These are phyloP conservation scores for Primulina tabacum DNA, from an alignment of 257 asterid species.

Conservation along the genomic window DNA sequence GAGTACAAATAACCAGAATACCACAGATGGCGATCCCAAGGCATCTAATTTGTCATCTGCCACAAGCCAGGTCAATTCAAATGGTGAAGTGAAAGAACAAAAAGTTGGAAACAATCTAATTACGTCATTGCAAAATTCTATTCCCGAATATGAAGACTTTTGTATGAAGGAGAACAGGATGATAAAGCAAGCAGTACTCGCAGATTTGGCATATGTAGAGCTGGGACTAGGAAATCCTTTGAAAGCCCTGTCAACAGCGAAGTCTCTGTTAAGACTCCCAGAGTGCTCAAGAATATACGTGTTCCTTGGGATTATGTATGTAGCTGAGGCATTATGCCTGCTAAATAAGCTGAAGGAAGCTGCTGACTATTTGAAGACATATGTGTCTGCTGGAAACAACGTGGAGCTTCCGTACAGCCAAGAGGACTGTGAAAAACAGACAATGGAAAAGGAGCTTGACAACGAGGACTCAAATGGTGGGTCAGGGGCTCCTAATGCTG, in stretches of 20 bases:
- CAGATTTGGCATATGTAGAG: conserved; percentile 74
- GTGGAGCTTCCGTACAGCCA: conserved; percentile 60
- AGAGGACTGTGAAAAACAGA: conserved; percentile 70
- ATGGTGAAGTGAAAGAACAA: conserved; percentile 72
- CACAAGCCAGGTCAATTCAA: conserved; percentile 42
- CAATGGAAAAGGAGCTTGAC: conserved; percentile 49
- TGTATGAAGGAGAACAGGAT: conserved; percentile 55
- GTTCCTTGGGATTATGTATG: conserved; percentile 66
- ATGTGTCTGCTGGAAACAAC: conserved; percentile 45
- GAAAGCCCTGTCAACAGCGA: conserved; percentile 57
- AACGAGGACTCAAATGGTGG: conserved; percentile 49
- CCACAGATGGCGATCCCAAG: conserved; percentile 38
- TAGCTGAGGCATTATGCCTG: conserved; percentile 84
- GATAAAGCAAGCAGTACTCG: conserved; percentile 65
- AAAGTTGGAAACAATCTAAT: conserved; percentile 52
- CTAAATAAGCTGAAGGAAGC: conserved; percentile 77
- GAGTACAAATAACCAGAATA: conserved; percentile 33
- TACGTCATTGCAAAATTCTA: conserved; percentile 43
- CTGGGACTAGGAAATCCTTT: conserved; percentile 66
- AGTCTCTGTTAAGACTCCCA: conserved; percentile 49
- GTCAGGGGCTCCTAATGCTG: conserved; percentile 22
- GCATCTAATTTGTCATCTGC: conserved; percentile 31
- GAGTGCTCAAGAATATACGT: conserved; percentile 51
- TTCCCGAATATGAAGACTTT: conserved; percentile 50
- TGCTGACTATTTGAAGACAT: conserved; percentile 48